A percentile compares a stretch with the other conserved stretches of the same genome.
Evolutionary conservation across 1,284 basidiomycete genomes (phyloP).

Genomic region (Athelia psychrophila): DNA sequence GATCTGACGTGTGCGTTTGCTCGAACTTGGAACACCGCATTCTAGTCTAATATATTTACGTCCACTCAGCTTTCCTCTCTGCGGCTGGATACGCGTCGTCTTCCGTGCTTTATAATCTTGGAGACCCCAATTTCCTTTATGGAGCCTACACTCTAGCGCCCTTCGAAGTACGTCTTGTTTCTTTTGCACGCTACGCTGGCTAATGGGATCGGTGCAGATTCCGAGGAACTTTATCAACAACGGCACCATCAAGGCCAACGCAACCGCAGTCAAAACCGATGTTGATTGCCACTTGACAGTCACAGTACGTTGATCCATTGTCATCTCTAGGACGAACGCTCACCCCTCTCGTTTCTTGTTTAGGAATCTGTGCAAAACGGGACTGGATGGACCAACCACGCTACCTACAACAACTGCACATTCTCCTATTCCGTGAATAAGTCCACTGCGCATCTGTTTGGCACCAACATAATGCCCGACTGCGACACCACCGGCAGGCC

Average conservation of each 20-base stretch:
- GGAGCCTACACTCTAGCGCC: constrained; percentile 41
- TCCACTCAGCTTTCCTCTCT: constrained; percentile 41
- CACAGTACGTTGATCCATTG: constrained; percentile 22
- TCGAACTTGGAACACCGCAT: constrained; percentile 1
- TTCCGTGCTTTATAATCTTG: constrained; percentile 41
- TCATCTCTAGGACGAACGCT: not conserved
- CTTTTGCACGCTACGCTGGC: not conserved
- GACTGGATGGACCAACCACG: constrained; percentile 39
- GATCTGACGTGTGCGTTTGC: constrained; percentile 42
- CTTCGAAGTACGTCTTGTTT: constrained; percentile 33
- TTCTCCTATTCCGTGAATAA: constrained; percentile 38
- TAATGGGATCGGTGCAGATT: constrained; percentile 27
- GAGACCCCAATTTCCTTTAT: constrained; percentile 40
- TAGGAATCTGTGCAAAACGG: constrained; percentile 30
- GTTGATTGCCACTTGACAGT: constrained; percentile 37
- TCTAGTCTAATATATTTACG: not conserved
- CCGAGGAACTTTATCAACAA: constrained; percentile 21
- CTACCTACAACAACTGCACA: constrained; percentile 35
- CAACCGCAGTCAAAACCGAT: constrained; percentile 42
- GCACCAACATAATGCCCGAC: constrained; percentile 28
- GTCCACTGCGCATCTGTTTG: constrained; percentile 38
- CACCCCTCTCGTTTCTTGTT: constrained; percentile 15
- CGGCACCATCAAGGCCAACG: constrained; percentile 41
- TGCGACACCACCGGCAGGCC: constrained; percentile 12
- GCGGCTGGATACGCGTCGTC: constrained; percentile 53